These are phyloP conservation scores for Sporothrix pallida DNA, from an alignment of 2,329 filamentous ascomycete genomes.

Conservation along the genomic window DNA sequence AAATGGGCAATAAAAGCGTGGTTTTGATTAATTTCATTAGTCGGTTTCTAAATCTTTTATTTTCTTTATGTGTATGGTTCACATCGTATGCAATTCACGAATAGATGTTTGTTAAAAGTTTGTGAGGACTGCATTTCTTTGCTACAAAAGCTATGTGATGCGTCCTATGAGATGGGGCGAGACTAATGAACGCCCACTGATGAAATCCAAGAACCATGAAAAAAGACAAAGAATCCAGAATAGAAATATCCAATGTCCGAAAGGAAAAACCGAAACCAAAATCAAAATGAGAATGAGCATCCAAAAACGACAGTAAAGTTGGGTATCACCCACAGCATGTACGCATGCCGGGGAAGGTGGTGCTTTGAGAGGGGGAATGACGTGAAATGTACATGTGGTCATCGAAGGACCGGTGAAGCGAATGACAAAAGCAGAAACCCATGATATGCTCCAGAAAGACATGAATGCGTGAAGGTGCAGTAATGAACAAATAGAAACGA, in stretches of 20 bases:
- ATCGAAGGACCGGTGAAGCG: neutral
- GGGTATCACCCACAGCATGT: constrained; percentile 24
- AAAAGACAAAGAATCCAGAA: neutral
- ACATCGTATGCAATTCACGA: neutral
- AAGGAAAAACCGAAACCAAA: neutral
- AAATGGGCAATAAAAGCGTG: neutral
- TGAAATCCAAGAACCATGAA: neutral
- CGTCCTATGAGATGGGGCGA: neutral
- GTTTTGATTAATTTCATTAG: neutral
- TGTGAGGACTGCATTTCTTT: neutral
- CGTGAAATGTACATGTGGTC: neutral
- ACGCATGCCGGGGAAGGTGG: constrained; percentile 20
- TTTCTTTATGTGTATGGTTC: neutral
- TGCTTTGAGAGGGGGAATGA: neutral
- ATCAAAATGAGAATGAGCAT: neutral
- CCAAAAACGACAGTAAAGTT: constrained; percentile 28
- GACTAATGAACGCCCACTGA: neutral
- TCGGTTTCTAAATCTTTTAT: neutral
- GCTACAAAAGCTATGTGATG: neutral
- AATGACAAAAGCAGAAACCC: constrained; percentile 13
- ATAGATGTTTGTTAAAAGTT: neutral
- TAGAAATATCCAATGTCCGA: neutral
- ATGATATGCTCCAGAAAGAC: constrained; percentile 10
- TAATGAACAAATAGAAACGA: neutral
- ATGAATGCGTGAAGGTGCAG: neutral